A percentile compares a stretch with the other conserved stretches of the same genome.
Evolutionary conservation across 371 early-diverging fungal species (phyloP).

Genomic region (Apophysomyces variabilis): DNA sequence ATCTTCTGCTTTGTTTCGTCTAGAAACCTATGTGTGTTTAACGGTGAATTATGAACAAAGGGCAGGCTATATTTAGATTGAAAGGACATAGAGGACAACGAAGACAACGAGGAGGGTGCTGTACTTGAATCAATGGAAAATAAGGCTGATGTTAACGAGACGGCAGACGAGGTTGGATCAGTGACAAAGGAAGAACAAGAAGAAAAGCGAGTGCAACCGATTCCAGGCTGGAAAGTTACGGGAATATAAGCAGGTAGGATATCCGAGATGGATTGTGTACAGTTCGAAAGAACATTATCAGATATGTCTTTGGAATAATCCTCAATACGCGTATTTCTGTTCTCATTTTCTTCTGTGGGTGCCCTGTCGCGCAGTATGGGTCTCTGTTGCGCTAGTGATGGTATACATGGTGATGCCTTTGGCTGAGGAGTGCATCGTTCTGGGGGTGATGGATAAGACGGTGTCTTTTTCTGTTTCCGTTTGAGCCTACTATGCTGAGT

Average conservation of each 20-base stretch:
- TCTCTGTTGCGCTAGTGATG: neutral
- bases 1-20: slow-evolving; percentile 9
- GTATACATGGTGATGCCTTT: neutral
- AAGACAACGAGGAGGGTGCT: slow-evolving; percentile 21
- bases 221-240: slow-evolving; percentile 9
- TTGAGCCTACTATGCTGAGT: slow-evolving; percentile 18
- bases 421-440: neutral
- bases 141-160: slow-evolving; percentile 10
- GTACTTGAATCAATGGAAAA: slow-evolving; percentile 20
- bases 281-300: neutral
- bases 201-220: neutral
- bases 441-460: neutral
- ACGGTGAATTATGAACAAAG: neutral
- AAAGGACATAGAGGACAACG: slow-evolving; percentile 20
- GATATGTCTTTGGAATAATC: slow-evolving; percentile 17
- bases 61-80: slow-evolving; percentile 11
- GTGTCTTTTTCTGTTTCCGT: slow-evolving; percentile 14
- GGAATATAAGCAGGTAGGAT: slow-evolving; percentile 12
- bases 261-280: slow-evolving; percentile 6
- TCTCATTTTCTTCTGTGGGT: slow-evolving; percentile 3
- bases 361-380: slow-evolving; percentile 7
- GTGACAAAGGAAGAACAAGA: slow-evolving; percentile 8
- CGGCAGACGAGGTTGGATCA: slow-evolving; percentile 13
- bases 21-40: neutral
- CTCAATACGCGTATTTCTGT: slow-evolving; percentile 12